Evolutionary conservation across 306 rosid species (phyloP).

Genomic region (Vigna hirtella): DNA sequence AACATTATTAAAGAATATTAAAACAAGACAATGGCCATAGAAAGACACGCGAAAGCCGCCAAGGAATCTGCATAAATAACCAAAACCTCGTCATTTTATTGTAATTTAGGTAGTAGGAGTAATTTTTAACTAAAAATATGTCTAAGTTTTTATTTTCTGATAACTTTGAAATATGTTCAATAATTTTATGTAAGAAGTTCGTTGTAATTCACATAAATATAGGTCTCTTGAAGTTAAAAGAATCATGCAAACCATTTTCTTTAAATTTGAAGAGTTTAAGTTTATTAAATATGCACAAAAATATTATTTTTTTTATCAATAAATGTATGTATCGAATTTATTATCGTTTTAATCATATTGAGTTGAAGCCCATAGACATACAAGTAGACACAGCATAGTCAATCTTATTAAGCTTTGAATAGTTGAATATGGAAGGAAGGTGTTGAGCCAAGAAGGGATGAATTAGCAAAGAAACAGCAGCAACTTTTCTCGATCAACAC

Average conservation of each 20-base stretch:
- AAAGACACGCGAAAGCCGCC: conserved; percentile 33
- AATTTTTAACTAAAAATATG: background rate
- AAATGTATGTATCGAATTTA: background rate
- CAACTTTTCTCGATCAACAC: conserved; percentile 51
- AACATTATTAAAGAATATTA: background rate
- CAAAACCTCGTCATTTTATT: conserved; percentile 4
- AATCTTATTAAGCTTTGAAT: conserved; percentile 47
- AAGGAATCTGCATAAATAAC: conserved; percentile 28
- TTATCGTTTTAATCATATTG: background rate
- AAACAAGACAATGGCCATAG: conserved; percentile 1
- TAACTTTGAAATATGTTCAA: too few relatives aligned
- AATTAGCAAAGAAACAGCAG: conserved; percentile 38
- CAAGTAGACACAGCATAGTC: conserved; percentile 28
- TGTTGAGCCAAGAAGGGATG: conserved; percentile 9
- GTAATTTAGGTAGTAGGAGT: background rate
- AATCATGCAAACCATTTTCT: too few relatives aligned
- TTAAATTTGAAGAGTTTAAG: too few relatives aligned
- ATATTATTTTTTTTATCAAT: too few relatives aligned
- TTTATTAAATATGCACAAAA: too few relatives aligned
- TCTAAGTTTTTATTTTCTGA: too few relatives aligned
- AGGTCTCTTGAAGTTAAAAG: too few relatives aligned
- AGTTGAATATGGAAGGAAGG: conserved; percentile 50
- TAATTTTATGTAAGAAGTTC: too few relatives aligned
- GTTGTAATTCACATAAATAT: too few relatives aligned
- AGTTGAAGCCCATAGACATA: background rate